A percentile compares a stretch with the other conserved stretches of the same genome.
These are phyloP conservation scores for Globisporangium uncinulatum DNA, from an alignment of 352 stramenopile genomes.

Conservation along the genomic window DNA sequence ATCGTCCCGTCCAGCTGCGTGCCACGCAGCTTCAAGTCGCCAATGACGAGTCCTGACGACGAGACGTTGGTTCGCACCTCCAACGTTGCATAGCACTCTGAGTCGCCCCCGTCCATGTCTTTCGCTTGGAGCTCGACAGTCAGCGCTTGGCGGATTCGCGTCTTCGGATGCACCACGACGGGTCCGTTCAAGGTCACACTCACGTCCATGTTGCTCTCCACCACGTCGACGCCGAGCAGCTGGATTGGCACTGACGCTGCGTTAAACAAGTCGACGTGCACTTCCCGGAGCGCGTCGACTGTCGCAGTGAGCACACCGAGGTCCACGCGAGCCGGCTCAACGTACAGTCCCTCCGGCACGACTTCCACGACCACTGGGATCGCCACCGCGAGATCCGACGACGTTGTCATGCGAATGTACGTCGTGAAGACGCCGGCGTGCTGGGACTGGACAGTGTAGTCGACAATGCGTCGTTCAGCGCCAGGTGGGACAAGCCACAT, in stretches of 20 bases:
- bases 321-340: constrained; percentile 28
- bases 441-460: constrained; percentile 26
- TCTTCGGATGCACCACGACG: constrained; percentile 26
- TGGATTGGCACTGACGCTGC: constrained; percentile 26
- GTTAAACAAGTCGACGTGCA: constrained; percentile 39
- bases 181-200: constrained; percentile 24
- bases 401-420: constrained; percentile 27
- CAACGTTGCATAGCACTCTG: constrained; percentile 18
- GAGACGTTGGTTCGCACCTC: constrained; percentile 31
- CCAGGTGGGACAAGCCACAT: constrained; percentile 36
- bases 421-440: constrained; percentile 26
- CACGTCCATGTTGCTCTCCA: constrained; percentile 23
- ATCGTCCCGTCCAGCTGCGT: constrained; percentile 22
- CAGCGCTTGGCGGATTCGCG: constrained; percentile 27
- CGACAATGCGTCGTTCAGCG: constrained; percentile 25
- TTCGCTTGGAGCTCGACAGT: constrained; percentile 16
- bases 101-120: neutral
- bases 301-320: constrained; percentile 26
- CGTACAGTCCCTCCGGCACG: constrained; percentile 28
- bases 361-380: constrained; percentile 34
- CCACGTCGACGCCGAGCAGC: constrained; percentile 29
- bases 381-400: constrained; percentile 13
- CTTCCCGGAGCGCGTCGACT: constrained; percentile 16
- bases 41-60: constrained; percentile 3
- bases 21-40: constrained; percentile 22